Base-by-base conservation (phyloP, 768 basidiomycete species). In the Mycena metata region DNA sequence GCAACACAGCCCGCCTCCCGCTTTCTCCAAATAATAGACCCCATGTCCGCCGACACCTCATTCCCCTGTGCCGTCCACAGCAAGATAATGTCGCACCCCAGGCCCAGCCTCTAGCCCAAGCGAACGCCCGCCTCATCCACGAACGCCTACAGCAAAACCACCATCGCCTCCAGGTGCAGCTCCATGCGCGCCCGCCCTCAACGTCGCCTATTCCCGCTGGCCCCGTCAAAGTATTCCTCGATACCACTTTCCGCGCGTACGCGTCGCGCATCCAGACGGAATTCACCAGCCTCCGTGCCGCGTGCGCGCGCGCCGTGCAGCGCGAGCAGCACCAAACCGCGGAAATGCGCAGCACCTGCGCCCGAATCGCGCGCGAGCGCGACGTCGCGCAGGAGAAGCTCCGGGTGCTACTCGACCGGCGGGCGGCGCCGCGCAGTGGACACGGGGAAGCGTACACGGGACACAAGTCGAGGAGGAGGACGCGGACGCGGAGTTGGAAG, bases 381-480 rank as follows among this genome's bases (percentile, higher is more conserved):
- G 81, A 83, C 64, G 65, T 74, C 11, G 80, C 78, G 15, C 70
- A 78, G 66, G 79, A 78, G 54, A 74, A 73, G 57, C 68, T 81
- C 19, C 72, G 74, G 9, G 73, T 70, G 0, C 69, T 80, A n/a
- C 64, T 78, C 23, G 71, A 67, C 13, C 76, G 76, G 5, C 30
- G 30, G 30, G 30, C 6, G 30, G 30, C 30, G 30, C 30, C 30
- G 45, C 70, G 70, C 47, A n/a, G 68, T 65, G 59, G 59, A 47
- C 51, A 52, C 45, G 55, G 64, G n/a, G 52, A 69, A 69, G 45
- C 63, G 55, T 23, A 42, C 67, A 35, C 69, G 51, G 39, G n/a
- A 21, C 46, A 5, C 46, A 67, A 26, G 43, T 68, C 43, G 65
- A 68, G 39, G 17, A 24, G 33, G 67, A 63, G 35, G 52, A 64